phyloP scores from a whole-genome alignment of 495 filamentous ascomycete genomes.

The Pyrenula aspistea region DNA sequence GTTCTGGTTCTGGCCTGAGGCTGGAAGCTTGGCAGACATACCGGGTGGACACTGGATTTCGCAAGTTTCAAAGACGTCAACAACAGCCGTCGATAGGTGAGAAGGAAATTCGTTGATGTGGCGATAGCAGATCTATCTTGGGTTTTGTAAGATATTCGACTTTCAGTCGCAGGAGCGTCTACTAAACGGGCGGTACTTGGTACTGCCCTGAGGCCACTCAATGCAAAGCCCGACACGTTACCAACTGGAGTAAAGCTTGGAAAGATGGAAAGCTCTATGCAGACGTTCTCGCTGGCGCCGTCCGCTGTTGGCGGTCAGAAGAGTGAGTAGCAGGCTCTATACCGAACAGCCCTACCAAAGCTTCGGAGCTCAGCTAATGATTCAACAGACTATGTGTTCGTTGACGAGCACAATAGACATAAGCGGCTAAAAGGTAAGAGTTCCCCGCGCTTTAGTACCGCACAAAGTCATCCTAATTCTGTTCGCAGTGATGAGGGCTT shows the following conservation, averaged over 20 bases:
- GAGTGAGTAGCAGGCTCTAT: constrained; percentile 7
- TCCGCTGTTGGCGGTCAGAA: constrained; percentile 20
- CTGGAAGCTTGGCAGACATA: neutral
- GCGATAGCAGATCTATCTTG: too few relatives aligned
- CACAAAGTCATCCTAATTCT: neutral
- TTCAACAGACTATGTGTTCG: constrained; percentile 86
- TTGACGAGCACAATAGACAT: constrained; percentile 97
- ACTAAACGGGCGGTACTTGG: too few relatives aligned
- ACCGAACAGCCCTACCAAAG: neutral
- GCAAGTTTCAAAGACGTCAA: too few relatives aligned
- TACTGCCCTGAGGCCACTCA: too few relatives aligned
- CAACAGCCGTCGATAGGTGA: too few relatives aligned
- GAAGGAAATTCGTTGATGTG: too few relatives aligned
- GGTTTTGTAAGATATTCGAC: too few relatives aligned
- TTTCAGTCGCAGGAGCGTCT: too few relatives aligned
- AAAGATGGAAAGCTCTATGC: constrained; percentile 3
- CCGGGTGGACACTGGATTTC: too few relatives aligned
- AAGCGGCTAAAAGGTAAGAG: constrained; percentile 84
- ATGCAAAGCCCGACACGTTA: too few relatives aligned
- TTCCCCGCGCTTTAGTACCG: too few relatives aligned
- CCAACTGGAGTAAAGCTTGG: neutral
- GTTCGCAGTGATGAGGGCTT: constrained; percentile 85
- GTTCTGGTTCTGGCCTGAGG: neutral
- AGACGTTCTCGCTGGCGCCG: constrained; percentile 32
- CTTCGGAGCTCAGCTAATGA: constrained; percentile 1